Evolutionary conservation across 352 stramenopile species (phyloP), one percentile per base, ranked within the genome.

Genomic region (Pythium monospermum): DNA sequence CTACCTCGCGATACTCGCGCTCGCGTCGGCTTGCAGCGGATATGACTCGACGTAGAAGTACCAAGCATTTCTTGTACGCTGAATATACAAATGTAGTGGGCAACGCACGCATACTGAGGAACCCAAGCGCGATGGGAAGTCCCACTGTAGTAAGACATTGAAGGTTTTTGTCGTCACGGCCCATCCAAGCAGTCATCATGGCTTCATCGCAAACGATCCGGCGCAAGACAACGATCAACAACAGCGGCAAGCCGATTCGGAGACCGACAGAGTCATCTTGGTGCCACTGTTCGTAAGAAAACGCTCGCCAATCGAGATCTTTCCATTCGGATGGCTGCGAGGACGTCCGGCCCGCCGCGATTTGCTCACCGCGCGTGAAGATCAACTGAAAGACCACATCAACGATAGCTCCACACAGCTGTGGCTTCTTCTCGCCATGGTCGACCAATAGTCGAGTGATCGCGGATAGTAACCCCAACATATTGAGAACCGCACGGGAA

Each of bases 141-240:
- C 49, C 49, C 3, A 30, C 21, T 2, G 6, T 19, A 12, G 43
- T 38, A 10, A 57, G 49, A 8, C 23, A 7, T 18, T 16, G 8
- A 10, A 57, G 21, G 2, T 30, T 4, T 5, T 8, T 28, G n/a
- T 57, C 49, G 18, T 36, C 13, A 27, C 21, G 6, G 2, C n/a
- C n/a, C n/a, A 50, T 21, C 49, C 49, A 57, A 8, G 33, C 39
- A 12, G 21, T 26, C 25, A 22, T 19, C 21, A 50, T 27, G 21
- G 22, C 35, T 8, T 19, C 12, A 11, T 57, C 30, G 3, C 15
- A 13, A 16, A 49, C 30, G 3, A 49, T 25, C 12, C 42, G 39
- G 10, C 27, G 49, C n/a, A 57, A 23, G 11, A 50, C 22, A 4
- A 21, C 22, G 7, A 45, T 33, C 4, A 57, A 12, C 6, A 57